These are phyloP conservation scores for Luffa acutangula DNA, from an alignment of 306 rosid genomes.

Conservation along the genomic window DNA sequence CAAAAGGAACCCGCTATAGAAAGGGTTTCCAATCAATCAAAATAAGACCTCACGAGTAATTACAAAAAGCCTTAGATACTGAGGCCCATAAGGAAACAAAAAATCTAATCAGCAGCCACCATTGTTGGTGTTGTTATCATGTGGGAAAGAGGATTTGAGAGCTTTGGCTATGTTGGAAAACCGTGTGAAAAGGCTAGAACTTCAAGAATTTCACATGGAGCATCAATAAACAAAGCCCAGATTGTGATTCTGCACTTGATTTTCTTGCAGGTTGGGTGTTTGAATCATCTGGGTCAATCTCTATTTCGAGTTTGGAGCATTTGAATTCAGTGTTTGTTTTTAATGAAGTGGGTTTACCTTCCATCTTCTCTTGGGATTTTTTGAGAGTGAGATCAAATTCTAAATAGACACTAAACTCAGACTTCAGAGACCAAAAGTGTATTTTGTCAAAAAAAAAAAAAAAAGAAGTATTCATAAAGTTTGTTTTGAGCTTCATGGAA, in stretches of 20 bases:
- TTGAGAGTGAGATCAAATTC: slow-evolving; percentile 36
- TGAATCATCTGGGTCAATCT: slow-evolving; percentile 61
- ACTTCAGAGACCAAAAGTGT: too few species aligned
- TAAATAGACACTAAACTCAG: slow-evolving; percentile 9
- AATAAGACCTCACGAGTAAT: too few species aligned
- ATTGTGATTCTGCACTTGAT: slow-evolving; percentile 54
- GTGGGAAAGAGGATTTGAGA: slow-evolving; percentile 77
- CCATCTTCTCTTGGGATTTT: slow-evolving; percentile 40
- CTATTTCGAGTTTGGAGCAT: slow-evolving; percentile 59
- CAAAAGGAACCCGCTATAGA: too few species aligned
- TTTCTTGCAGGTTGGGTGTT: slow-evolving; percentile 68
- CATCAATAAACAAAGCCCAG: slow-evolving; percentile 44
- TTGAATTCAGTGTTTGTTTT: slow-evolving; percentile 67
- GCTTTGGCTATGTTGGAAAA: slow-evolving; percentile 79
- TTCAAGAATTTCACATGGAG: slow-evolving; percentile 64
- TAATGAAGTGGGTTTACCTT: slow-evolving; percentile 56
- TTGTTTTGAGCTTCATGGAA: not conserved
- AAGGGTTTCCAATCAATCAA: too few species aligned
- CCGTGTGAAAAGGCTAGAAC: slow-evolving; percentile 79
- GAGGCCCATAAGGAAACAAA: too few species aligned
- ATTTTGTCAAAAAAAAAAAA: too few species aligned
- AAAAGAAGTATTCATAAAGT: not conserved
- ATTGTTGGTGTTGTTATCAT: slow-evolving; percentile 41
- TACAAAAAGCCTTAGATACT: too few species aligned
- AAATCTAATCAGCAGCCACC: not conserved